Base-by-base conservation (phyloP, 345 rosid genomes). In the Aurinia saxatilis region DNA sequence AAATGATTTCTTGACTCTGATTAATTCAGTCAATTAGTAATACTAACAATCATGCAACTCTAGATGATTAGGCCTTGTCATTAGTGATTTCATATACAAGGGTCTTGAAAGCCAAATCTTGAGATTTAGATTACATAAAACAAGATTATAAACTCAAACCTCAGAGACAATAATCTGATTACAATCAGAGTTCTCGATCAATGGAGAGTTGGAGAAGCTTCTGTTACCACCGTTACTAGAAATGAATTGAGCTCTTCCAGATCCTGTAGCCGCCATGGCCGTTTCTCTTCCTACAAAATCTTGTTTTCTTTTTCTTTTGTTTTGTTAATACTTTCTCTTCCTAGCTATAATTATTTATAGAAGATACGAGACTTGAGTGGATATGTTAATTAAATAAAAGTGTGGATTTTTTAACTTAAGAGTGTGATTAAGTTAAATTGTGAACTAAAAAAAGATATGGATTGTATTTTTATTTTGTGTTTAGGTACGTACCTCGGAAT, bases 161-260 rank as follows among this genome's bases (percentile, higher is more conserved):
- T 92, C 95, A 1, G 98, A 74, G 33, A 92, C 89, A 15, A 89
- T 78, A 49, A 92, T 86, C 69, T 86, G 93, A 52, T 83, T 66
- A 29, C 69, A 15, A 33, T 83, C 86, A 3, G 78, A 41, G 73
- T 72, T 67, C 1, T 81, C 79, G 58, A 86, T 85, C 53, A 92
- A 73, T 0, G 98, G 98, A 13, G 85, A 72, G 68, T 75, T 76
- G 16, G 93, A 80, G 60, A 67, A 84, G 67, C 86, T 80, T 73
- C 73, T 67, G 30, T 68, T 82, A 3, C 63, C 68, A 19, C 91
- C 95, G 10, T 78, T 66, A 63, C 92, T 75, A 5, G 83, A 67
- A 11, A 91, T 86, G 83, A 91, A 91, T 77, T 91, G 98, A 2
- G 96, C 82, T 36, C 63, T 84, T 70, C 34, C 79, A 5, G 85